These are phyloP conservation scores for Arthroderma uncinatum DNA, from an alignment of 2,329 filamentous ascomycete species.

Conservation along the genomic window DNA sequence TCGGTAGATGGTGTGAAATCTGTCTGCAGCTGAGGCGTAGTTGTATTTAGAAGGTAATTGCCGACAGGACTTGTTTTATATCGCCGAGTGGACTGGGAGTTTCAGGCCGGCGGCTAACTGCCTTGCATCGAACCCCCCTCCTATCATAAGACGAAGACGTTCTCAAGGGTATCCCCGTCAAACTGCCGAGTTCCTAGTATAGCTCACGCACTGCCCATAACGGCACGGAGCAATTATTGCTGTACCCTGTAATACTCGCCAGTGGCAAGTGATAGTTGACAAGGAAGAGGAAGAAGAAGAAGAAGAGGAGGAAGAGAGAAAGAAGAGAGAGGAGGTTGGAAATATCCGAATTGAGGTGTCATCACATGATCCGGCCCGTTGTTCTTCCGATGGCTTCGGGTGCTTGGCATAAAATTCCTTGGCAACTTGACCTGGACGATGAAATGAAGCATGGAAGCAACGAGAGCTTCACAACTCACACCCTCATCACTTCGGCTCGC, in stretches of 20 bases:
- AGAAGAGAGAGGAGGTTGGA: neutral
- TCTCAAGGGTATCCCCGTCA: too few relatives aligned
- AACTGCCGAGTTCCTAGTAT: too few relatives aligned
- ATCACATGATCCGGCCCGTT: neutral
- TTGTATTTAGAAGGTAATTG: neutral
- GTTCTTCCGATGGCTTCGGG: neutral
- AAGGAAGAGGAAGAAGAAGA: neutral
- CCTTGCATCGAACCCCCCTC: neutral
- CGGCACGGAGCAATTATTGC: too few relatives aligned
- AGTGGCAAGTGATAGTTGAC: neutral
- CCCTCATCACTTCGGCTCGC: neutral
- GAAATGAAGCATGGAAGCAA: neutral
- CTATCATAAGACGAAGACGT: neutral
- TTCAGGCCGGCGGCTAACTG: neutral
- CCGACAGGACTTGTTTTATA: neutral
- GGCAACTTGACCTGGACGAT: neutral
- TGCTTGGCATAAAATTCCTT: neutral
- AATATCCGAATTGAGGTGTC: neutral
- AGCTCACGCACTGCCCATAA: too few relatives aligned
- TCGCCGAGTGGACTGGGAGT: neutral
- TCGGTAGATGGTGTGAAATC: too few relatives aligned
- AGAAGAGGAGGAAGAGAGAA: neutral
- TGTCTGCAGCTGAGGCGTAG: neutral
- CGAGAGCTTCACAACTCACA: neutral
- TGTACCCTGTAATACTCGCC: too few relatives aligned